Percentiles rank a stretch among this genome's conserved stretches.
phyloP scores from a whole-genome alignment of 2,329 filamentous ascomycete species.

The Trichophyton schoenleinii region DNA sequence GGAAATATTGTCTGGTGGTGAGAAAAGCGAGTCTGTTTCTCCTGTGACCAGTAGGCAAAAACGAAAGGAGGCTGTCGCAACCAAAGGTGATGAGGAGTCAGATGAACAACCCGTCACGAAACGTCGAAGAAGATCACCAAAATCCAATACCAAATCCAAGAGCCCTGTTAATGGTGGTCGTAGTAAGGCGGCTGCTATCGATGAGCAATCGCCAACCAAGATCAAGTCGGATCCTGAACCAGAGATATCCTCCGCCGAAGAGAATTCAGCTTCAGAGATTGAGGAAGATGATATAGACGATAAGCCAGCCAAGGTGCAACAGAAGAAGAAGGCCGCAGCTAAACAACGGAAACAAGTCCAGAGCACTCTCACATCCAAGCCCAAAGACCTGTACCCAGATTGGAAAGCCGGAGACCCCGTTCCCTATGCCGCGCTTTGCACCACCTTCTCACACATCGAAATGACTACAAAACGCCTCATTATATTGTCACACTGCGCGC shows the following conservation, averaged over 20 bases:
- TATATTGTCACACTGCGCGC: constrained; percentile 77
- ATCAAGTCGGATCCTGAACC: constrained; percentile 39
- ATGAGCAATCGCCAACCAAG: constrained; percentile 21
- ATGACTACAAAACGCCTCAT: constrained; percentile 83
- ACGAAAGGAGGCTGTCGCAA: constrained; percentile 28
- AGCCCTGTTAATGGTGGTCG: constrained; percentile 1
- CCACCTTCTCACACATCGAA: constrained; percentile 87
- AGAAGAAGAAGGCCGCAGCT: constrained; percentile 58
- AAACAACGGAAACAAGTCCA: constrained; percentile 74
- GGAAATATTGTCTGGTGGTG: constrained; percentile 11
- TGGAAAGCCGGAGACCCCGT: constrained; percentile 84
- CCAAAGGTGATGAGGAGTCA: constrained; percentile 39
- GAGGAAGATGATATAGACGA: constrained; percentile 37
- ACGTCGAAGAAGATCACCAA: constrained; percentile 26
- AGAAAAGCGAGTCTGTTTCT: constrained; percentile 10
- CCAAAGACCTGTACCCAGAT: constrained; percentile 79
- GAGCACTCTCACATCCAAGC: constrained; percentile 54
- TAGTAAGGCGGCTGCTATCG: neutral
- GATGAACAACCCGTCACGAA: constrained; percentile 52
- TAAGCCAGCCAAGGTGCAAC: constrained; percentile 21
- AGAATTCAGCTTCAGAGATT: constrained; percentile 32
- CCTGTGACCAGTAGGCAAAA: constrained; percentile 21
- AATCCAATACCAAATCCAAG: constrained; percentile 6
- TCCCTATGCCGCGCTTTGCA: constrained; percentile 87
- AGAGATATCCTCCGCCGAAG: constrained; percentile 15